These are phyloP conservation scores for Lyophyllum decastes DNA, from an alignment of 768 basidiomycete genomes.

Conservation along the genomic window DNA sequence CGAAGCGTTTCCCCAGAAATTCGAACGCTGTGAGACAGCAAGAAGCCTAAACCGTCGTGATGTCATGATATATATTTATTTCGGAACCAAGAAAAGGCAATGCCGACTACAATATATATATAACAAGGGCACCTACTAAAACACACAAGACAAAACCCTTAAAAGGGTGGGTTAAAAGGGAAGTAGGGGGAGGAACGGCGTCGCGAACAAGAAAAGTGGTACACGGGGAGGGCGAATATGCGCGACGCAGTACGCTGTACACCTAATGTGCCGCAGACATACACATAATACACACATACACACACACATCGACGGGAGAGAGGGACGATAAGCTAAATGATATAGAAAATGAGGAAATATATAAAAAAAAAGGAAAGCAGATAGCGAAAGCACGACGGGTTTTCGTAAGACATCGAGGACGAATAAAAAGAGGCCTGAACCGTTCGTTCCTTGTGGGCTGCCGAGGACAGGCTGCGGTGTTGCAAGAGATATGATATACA, in stretches of 20 bases:
- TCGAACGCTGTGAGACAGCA: no score
- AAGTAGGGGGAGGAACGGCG: neutral
- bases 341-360: slow-evolving; percentile 9
- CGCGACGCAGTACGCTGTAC: slow-evolving; percentile 7
- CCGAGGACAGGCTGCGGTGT: neutral
- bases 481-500: slow-evolving; percentile 12
- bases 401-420: slow-evolving; percentile 15
- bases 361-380: slow-evolving; percentile 17
- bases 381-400: slow-evolving; percentile 23
- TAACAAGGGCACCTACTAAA: slow-evolving; percentile 9
- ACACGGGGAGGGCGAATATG: slow-evolving; percentile 12
- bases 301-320: slow-evolving; percentile 5
- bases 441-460: slow-evolving; percentile 1
- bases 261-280: slow-evolving; percentile 13
- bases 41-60: no score
- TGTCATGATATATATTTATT: neutral
- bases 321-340: slow-evolving; percentile 13
- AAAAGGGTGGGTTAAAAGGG: neutral
- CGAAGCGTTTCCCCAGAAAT: no score
- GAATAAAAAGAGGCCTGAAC: slow-evolving; percentile 9
- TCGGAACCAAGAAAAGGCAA: slow-evolving; percentile 3
- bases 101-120: slow-evolving; percentile 10
- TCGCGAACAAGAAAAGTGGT: slow-evolving; percentile 11
- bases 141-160: slow-evolving; percentile 9
- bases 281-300: slow-evolving; percentile 15